Base-by-base conservation (phyloP, 2,329 filamentous ascomycete species). In the Aureobasidium sp. region DNA sequence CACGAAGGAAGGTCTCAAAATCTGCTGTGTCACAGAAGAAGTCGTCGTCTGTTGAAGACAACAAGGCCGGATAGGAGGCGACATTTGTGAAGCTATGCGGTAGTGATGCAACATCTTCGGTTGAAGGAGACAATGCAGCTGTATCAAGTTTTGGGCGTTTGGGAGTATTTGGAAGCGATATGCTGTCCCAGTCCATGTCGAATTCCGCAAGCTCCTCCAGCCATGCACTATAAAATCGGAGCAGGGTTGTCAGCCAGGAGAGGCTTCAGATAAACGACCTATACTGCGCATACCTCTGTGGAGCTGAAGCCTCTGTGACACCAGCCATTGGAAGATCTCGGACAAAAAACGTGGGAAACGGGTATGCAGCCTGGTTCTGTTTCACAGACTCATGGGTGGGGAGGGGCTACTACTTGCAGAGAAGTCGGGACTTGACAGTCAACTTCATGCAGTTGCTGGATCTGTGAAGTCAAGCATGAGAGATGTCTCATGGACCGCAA, bases 201-300 rank as follows among this genome's bases (percentile, higher is more conserved):
- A 49, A 37, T 24, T 60, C 45, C 50, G 57, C 57, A 50, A 60
- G 57, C 35, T 60, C 35, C 3, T 60, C 57, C 12, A 60, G 57
- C 57, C 57, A 60, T 49, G 22, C 44, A 17, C 57, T 60, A 24
- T 12, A 42, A 17, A 5, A n/a, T 6, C 44, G 5, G 19, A 40
- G 31, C 6, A 29, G n/a, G 22, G 11, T 5, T 35, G 35, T 60
- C 44, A 60, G 44, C 45, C 35, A 27, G 22, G 17, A 27, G 22
- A 50, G 27, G 39, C 27, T 39, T 27, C 15, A 24, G 1, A 1
- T 11, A 29, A 40, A 9, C 9, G 29, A 48, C 6, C 2, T n/a
- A 29, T 3, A 17, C 14, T 19, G 17, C 19, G 15, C 33, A 39
- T 58, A 58, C 54, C 54, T 58, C 29, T 48, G 40, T 19, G 45